These are phyloP conservation scores for Prunus mume DNA, from an alignment of 306 rosid species.

Conservation along the genomic window DNA sequence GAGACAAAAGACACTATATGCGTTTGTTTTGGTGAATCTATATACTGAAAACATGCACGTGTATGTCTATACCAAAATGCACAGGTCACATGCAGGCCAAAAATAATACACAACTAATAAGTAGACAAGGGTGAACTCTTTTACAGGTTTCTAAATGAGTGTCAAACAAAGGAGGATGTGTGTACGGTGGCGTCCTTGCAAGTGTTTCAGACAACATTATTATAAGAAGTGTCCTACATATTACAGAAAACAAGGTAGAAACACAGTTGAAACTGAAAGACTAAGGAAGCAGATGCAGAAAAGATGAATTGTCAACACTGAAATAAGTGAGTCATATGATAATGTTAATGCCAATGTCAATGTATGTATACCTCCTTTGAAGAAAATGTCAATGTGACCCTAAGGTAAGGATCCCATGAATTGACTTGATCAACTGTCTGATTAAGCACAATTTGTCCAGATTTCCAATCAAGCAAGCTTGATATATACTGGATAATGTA, in stretches of 20 bases:
- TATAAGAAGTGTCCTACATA: not conserved
- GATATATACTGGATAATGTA: slow-evolving; percentile 80
- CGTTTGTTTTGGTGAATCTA: too few species aligned
- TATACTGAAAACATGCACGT: too few species aligned
- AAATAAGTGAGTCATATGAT: not conserved
- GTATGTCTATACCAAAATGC: not conserved
- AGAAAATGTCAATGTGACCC: slow-evolving; percentile 49
- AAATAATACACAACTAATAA: too few species aligned
- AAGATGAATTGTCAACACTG: not conserved
- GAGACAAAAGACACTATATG: too few species aligned
- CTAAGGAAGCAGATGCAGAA: not conserved
- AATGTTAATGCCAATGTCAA: not conserved
- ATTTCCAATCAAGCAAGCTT: slow-evolving; percentile 71
- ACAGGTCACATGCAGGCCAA: too few species aligned
- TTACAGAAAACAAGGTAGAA: not conserved
- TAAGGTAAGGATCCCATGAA: slow-evolving; percentile 64
- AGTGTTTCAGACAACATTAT: not conserved
- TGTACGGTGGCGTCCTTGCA: not conserved
- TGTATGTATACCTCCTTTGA: slow-evolving; percentile 31
- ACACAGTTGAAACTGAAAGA: not conserved
- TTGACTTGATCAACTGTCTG: slow-evolving; percentile 53
- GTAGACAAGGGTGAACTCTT: not conserved
- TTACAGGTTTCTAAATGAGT: not conserved
- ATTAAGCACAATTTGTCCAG: slow-evolving; percentile 44
- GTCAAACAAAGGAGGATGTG: not conserved